Conservation (phyloP, 2,329 filamentous ascomycete genomes). For the Botrytis hyacinthi region DNA sequence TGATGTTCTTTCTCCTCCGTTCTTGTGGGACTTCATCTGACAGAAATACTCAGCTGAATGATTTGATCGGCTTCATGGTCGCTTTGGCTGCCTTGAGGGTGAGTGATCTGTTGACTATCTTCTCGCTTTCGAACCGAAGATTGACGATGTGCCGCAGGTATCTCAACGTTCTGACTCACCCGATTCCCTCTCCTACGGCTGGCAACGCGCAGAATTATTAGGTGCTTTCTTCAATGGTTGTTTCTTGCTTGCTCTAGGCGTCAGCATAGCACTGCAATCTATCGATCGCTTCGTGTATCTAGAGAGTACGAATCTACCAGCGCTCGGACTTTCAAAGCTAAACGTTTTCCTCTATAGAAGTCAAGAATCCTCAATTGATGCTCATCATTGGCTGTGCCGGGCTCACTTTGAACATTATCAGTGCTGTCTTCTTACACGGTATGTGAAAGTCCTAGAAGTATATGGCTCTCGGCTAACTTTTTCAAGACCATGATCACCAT, state of each 20-base stretch:
- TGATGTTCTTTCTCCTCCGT: neutral
- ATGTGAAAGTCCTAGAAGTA: slow-evolving; percentile 11
- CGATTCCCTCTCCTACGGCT: slow-evolving; percentile 66
- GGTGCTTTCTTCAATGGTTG: slow-evolving; percentile 81
- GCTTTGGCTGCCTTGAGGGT: slow-evolving; percentile 64
- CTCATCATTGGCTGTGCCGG: slow-evolving; percentile 69
- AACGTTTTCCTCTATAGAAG: slow-evolving; percentile 43
- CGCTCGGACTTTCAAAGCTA: neutral
- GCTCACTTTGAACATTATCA: slow-evolving; percentile 64
- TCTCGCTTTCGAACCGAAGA: slow-evolving; percentile 1
- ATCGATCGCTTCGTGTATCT: slow-evolving; percentile 66
- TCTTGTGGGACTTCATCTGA: slow-evolving; percentile 14
- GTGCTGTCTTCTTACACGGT: slow-evolving; percentile 65
- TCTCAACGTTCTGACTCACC: slow-evolving; percentile 57
- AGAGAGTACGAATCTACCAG: slow-evolving; percentile 44
- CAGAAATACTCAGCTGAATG: slow-evolving; percentile 56
- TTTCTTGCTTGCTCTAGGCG: slow-evolving; percentile 67
- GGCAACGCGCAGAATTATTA: slow-evolving; percentile 69
- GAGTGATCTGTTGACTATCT: slow-evolving; percentile 21
- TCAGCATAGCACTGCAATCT: slow-evolving; percentile 72
- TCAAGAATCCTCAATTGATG: slow-evolving; percentile 64
- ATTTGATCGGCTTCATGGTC: slow-evolving; percentile 67
- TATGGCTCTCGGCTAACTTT: slow-evolving; percentile 2
- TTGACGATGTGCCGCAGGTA: slow-evolving; percentile 45
- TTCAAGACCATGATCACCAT: slow-evolving; percentile 25